Conservation (phyloP, 441 rosid genomes). For the Arabidopsis lyrata region DNA sequence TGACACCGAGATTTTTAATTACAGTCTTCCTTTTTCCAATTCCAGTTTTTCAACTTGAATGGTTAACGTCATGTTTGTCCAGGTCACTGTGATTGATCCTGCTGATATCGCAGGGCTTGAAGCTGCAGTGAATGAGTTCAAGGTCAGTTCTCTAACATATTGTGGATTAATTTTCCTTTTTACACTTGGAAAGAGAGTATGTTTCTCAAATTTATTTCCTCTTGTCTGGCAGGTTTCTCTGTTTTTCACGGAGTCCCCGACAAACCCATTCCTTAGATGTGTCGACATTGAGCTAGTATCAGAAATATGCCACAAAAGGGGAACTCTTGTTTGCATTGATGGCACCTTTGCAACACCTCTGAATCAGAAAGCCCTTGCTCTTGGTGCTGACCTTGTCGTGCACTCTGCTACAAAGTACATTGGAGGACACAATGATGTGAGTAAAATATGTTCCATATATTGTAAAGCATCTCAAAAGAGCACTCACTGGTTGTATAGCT, state of each 20-base stretch:
- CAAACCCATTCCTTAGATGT: constrained; percentile 95
- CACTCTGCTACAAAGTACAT: constrained; percentile 96
- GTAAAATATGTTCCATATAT: constrained; percentile 40
- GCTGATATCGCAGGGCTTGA: constrained; percentile 84
- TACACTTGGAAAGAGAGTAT: background rate
- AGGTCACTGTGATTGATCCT: constrained; percentile 96
- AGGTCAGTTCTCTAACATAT: constrained; percentile 56
- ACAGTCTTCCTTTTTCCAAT: background rate
- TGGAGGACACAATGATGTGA: constrained; percentile 98
- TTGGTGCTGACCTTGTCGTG: constrained; percentile 95
- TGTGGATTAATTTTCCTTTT: background rate
- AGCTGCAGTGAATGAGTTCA: constrained; percentile 69
- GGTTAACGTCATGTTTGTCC: constrained; percentile 44
- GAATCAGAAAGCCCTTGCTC: constrained; percentile 92
- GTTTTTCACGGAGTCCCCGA: constrained; percentile 95
- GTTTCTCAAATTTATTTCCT: constrained; percentile 10
- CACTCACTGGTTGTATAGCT: background rate
- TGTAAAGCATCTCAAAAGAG: constrained; percentile 1
- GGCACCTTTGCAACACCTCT: constrained; percentile 99
- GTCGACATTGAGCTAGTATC: constrained; percentile 93
- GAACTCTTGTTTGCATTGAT: constrained; percentile 93
- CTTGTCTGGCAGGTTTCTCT: constrained; percentile 74
- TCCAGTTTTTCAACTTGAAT: constrained; percentile 9
- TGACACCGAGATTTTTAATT: background rate
- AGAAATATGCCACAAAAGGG: constrained; percentile 83